These are phyloP conservation scores for Trichoderma semiorbis DNA, from an alignment of 2,329 filamentous ascomycete genomes.

Conservation along the genomic window DNA sequence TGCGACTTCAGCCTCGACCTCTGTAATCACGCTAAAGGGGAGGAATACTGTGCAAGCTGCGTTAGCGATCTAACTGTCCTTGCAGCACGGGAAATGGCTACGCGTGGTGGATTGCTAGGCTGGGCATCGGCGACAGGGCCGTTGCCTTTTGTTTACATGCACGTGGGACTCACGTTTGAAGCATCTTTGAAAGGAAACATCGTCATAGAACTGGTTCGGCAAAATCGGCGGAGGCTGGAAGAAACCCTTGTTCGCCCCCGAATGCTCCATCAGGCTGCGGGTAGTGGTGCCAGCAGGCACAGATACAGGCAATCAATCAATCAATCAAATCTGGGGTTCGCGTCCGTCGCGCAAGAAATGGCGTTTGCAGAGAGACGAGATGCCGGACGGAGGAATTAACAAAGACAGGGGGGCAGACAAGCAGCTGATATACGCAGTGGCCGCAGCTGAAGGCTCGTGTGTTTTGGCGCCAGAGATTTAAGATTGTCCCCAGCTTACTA, in stretches of 20 bases:
- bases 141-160: neutral
- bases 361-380: neutral
- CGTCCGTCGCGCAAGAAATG: neutral
- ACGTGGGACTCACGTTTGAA: conserved; percentile 42
- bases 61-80: neutral
- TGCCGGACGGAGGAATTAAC: neutral
- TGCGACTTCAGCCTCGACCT: conserved; percentile 43
- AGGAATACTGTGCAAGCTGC: conserved; percentile 44
- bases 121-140: neutral
- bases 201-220: conserved; percentile 55
- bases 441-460: neutral
- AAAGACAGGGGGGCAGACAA: neutral
- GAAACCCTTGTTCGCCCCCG: conserved; percentile 49
- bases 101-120: neutral
- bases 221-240: conserved; percentile 53
- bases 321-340: neutral
- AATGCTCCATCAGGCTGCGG: conserved; percentile 36
- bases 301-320: neutral
- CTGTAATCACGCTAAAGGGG: conserved; percentile 36
- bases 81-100: neutral
- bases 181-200: conserved; percentile 50
- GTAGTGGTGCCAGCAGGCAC: neutral
- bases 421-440: neutral
- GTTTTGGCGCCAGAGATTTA: neutral
- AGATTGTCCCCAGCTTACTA: conserved; percentile 1